These are phyloP conservation scores for Dujonia santamariae DNA, from an alignment of 1,139 yeast genomes.

Conservation along the genomic window DNA sequence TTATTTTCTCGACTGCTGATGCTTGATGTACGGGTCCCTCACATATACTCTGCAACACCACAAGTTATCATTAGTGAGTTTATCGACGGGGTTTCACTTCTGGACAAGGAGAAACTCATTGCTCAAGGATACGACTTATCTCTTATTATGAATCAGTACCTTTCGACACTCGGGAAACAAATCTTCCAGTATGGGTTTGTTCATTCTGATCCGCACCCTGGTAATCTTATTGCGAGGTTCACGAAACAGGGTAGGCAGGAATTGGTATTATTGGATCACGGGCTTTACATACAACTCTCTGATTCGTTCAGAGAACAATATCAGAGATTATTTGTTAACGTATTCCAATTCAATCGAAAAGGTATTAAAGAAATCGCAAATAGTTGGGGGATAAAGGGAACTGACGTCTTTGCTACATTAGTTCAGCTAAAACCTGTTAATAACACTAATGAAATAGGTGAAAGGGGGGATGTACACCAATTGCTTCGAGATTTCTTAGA, in stretches of 20 bases:
- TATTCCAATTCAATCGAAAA: slow-evolving; percentile 50
- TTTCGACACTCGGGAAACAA: slow-evolving; percentile 61
- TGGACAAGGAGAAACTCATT: slow-evolving; percentile 41
- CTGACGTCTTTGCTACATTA: slow-evolving; percentile 61
- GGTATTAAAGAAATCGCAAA: slow-evolving; percentile 49
- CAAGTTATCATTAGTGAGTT: slow-evolving; percentile 67
- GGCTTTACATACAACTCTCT: slow-evolving; percentile 57
- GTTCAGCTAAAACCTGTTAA: slow-evolving; percentile 49
- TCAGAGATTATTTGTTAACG: slow-evolving; percentile 58
- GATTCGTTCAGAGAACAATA: slow-evolving; percentile 55
- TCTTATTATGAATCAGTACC: slow-evolving; percentile 49
- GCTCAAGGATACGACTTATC: slow-evolving; percentile 39
- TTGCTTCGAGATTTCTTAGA: slow-evolving; percentile 43
- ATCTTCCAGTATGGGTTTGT: slow-evolving; percentile 73
- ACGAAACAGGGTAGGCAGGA: slow-evolving; percentile 45
- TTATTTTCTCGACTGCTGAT: too few species aligned
- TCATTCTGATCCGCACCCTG: slow-evolving; percentile 85
- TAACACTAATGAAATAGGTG: slow-evolving; percentile 12
- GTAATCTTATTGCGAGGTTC: slow-evolving; percentile 59
- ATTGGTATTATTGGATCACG: slow-evolving; percentile 72
- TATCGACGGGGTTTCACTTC: slow-evolving; percentile 67
- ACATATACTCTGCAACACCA: slow-evolving; percentile 37
- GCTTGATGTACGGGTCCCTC: slow-evolving; percentile 23
- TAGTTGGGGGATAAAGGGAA: slow-evolving; percentile 71
- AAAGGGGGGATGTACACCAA: slow-evolving; percentile 17